A percentile compares a stretch with the other conserved stretches of the same genome.
Conservation (phyloP, 2,329 filamentous ascomycete genomes). For the Talaromyces piceae region DNA sequence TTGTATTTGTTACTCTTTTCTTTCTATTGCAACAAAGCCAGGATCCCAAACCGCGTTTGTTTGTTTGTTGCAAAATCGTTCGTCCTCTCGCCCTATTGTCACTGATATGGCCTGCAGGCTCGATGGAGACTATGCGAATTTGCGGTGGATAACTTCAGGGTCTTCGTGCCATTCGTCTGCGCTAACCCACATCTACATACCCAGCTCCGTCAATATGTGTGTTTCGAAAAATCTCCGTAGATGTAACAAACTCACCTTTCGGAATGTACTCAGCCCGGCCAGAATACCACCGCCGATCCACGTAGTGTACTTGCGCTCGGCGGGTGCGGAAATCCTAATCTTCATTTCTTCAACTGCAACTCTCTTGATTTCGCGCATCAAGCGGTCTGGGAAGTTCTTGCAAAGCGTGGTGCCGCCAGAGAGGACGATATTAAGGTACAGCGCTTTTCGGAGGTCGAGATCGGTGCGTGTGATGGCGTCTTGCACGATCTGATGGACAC, state of each 20-base stretch:
- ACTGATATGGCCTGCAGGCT: no score
- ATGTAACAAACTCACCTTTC: conserved; percentile 61
- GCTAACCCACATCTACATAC: conserved; percentile 90
- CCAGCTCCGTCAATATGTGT: conserved; percentile 1
- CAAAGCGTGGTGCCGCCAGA: conserved; percentile 94
- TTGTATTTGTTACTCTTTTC: background rate
- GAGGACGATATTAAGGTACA: conserved; percentile 95
- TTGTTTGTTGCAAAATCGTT: background rate
- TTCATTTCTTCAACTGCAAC: conserved; percentile 98
- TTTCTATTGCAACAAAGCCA: background rate
- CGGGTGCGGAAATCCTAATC: conserved; percentile 97
- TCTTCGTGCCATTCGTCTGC: conserved; percentile 99
- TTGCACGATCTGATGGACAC: conserved; percentile 95
- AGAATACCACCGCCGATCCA: conserved; percentile 99
- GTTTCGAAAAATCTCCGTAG: background rate
- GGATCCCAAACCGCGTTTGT: background rate
- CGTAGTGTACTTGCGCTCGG: conserved; percentile 95
- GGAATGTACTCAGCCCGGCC: conserved; percentile 92
- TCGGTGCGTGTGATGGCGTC: conserved; percentile 93
- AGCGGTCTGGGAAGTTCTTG: conserved; percentile 89
- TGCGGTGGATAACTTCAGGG: conserved; percentile 96
- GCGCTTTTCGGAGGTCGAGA: conserved; percentile 84
- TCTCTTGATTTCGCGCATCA: conserved; percentile 85
- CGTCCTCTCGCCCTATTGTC: background rate
- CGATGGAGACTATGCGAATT: conserved; percentile 61